A percentile compares a stretch with the other conserved stretches of the same genome.
Evolutionary conservation across 306 rosid species (phyloP).

Genomic region (Vigna angularis): DNA sequence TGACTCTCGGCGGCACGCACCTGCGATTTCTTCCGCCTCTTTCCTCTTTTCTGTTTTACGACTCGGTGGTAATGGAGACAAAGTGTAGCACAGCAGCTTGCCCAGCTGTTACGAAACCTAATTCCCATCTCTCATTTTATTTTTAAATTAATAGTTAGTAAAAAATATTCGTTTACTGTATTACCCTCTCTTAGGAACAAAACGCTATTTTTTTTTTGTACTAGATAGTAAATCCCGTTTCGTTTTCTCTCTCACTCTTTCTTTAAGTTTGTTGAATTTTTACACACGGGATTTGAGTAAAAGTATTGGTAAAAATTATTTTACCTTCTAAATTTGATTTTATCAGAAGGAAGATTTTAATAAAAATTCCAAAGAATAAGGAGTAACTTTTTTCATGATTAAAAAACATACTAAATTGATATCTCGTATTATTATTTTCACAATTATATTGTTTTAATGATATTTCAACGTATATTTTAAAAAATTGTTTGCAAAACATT

Average conservation of each 20-base stretch:
- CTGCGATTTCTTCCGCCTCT: conserved; percentile 42
- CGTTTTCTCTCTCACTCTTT: background rate
- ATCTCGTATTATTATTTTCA: too few species aligned
- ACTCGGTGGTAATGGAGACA: conserved; percentile 10
- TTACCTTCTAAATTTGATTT: background rate
- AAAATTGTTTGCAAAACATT: too few species aligned
- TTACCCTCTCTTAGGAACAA: background rate
- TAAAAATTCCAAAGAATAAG: too few species aligned
- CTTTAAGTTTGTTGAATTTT: too few species aligned
- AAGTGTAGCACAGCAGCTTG: background rate
- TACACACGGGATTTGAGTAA: too few species aligned
- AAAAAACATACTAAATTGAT: too few species aligned
- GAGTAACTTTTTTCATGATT: too few species aligned
- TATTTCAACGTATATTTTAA: too few species aligned
- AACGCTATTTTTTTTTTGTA: background rate
- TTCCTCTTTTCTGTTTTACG: conserved; percentile 10
- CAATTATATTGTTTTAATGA: too few species aligned
- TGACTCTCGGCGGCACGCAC: conserved; percentile 1
- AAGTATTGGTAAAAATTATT: background rate
- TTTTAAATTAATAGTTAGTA: background rate
- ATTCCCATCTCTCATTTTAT: background rate
- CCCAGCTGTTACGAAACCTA: background rate
- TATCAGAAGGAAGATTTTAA: too few species aligned
- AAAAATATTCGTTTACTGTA: background rate
- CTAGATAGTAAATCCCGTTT: background rate